Base-by-base conservation (phyloP, 306 rosid species). In the Inga laurina region DNA sequence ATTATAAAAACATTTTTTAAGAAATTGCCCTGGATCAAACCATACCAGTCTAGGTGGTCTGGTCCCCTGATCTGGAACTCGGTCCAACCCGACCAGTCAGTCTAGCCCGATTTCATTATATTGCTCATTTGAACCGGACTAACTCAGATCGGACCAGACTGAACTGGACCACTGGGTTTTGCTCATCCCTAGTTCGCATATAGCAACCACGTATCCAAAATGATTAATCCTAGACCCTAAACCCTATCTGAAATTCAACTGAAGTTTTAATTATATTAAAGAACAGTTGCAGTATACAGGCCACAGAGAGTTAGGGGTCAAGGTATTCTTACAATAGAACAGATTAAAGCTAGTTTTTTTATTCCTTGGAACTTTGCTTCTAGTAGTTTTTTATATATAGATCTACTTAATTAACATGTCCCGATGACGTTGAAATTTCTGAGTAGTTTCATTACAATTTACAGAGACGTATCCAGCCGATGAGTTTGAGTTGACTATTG, bases 401-500 rank as follows among this genome's bases (percentile, higher is more conserved):
- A 16, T 65, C 44, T 48, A 62, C 22, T 39, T 48, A 49, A 10
- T 37, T 49, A 49, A 11, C 27, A 39, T 37, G 45, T 49, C 16
- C 5, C 39, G 39, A 35, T 37, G 10, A 51, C 13, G 21, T 51
- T 73, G 67, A 82, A 37, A 82, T 37, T 39, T 37, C 57, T 22
- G 14, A 21, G 24, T 27, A 74, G 67, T 35, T 81, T 46, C 74
- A 13, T 22, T 34, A 16, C 37, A 62, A 27, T 24, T 62, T 62
- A 27, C 37, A 62, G 7, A 74, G 22, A 44, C n/a, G 9, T 4
- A n/a, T 10, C 39, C 41, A 69, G 45, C 16, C 16, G 34, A 11
- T 21, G 41, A 32, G 4, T 59, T 64, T 59, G 56, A 64, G 67
- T 74, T 81, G 80, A 81, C 79, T 74, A 34, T 64, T 13, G 12